Conservation (phyloP, 2,329 filamentous ascomycete species). For the Fusarium bulbicola region DNA sequence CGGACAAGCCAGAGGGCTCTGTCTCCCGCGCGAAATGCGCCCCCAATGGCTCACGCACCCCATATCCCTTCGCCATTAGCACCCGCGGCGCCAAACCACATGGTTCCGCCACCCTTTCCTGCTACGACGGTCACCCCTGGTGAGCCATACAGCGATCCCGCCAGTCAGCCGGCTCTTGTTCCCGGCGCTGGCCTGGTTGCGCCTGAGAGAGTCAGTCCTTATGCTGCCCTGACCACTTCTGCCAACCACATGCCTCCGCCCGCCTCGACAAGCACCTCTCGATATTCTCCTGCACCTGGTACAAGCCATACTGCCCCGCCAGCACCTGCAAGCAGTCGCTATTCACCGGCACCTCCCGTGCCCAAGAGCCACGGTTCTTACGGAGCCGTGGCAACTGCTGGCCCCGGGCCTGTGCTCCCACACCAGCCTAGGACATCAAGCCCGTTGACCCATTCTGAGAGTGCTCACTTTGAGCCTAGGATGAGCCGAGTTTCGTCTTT, state of each 20-base stretch:
- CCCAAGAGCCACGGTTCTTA: conserved; percentile 56
- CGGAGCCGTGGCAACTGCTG: conserved; percentile 46
- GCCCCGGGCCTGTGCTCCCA: conserved; percentile 58
- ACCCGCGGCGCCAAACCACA: conserved; percentile 31
- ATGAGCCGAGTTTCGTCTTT: conserved; percentile 65
- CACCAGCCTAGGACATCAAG: conserved; percentile 73
- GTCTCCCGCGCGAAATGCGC: conserved; percentile 53
- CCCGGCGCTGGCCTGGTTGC: conserved; percentile 57
- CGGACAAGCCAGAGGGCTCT: conserved; percentile 58
- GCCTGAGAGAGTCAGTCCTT: conserved; percentile 63
- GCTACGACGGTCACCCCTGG: conserved; percentile 8
- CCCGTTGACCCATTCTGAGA: conserved; percentile 72
- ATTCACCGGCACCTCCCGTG: conserved; percentile 59
- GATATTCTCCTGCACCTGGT: conserved; percentile 69
- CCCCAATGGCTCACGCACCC: conserved; percentile 37
- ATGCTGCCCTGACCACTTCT: conserved; percentile 57
- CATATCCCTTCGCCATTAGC: conserved; percentile 42
- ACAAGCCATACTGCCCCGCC: conserved; percentile 46
- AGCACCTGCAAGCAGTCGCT: conserved; percentile 58
- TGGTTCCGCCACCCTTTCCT: conserved; percentile 31
- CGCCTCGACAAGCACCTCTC: conserved; percentile 49
- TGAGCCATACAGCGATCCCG: conserved; percentile 15
- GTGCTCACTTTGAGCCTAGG: conserved; percentile 64
- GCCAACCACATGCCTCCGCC: conserved; percentile 44
- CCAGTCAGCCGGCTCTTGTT: conserved; percentile 13